Evolutionary conservation across 208 protist genomes (phyloP).

Genomic region (Porcisia hertigi): DNA sequence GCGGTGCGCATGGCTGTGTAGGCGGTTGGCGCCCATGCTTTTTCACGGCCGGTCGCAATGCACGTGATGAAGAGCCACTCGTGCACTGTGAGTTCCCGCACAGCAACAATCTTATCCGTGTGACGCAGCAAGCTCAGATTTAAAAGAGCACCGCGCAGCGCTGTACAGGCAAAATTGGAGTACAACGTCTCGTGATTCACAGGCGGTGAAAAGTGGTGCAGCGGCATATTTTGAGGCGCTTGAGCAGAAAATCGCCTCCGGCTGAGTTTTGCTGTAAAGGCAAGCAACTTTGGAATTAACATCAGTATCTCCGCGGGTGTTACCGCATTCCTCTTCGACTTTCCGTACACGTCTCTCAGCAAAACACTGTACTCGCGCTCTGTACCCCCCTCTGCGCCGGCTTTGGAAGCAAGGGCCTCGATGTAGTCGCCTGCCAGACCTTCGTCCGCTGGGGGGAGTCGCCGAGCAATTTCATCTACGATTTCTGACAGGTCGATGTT

Average conservation of each 20-base stretch:
- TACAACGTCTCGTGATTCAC: not conserved
- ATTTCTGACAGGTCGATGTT: conserved; percentile 1
- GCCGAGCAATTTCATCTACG: conserved; percentile 20
- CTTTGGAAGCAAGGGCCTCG: conserved; percentile 8
- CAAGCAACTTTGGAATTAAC: conserved; percentile 9
- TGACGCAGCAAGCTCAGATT: conserved; percentile 17
- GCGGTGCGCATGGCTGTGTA: conserved; percentile 2
- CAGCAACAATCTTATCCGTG: conserved; percentile 11
- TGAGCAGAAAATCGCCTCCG: not conserved
- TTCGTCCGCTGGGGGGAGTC: conserved; percentile 23
- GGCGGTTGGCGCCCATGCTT: conserved; percentile 9
- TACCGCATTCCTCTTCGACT: not conserved
- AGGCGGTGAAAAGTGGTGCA: not conserved
- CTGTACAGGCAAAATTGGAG: not conserved
- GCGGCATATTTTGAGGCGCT: not conserved
- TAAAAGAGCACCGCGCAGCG: conserved; percentile 8
- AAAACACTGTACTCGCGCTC: not conserved
- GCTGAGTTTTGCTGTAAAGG: not conserved
- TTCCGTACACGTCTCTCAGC: not conserved
- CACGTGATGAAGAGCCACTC: conserved; percentile 30
- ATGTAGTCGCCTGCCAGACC: conserved; percentile 18
- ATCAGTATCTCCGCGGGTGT: conserved; percentile 25
- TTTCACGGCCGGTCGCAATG: not conserved
- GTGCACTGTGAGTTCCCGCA: not conserved
- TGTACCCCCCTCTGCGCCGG: not conserved